Evolutionary conservation across 2,329 filamentous ascomycete genomes (phyloP).

Genomic region (Juglanconis oblonga): DNA sequence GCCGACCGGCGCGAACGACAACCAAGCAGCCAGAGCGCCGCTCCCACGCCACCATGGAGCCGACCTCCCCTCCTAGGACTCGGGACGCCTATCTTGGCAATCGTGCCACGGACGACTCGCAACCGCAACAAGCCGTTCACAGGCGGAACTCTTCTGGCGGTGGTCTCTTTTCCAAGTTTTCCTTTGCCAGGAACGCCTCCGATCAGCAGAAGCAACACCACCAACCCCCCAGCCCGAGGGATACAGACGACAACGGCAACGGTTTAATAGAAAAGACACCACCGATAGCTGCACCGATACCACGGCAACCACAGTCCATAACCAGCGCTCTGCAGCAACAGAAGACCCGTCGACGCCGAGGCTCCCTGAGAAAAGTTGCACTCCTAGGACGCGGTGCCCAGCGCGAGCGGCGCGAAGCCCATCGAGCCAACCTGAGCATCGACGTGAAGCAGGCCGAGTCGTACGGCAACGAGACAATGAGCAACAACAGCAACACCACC

Average conservation of each 20-base stretch:
- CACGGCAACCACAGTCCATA: conserved; percentile 31
- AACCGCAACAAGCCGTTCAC: conserved; percentile 7
- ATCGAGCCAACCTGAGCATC: conserved; percentile 38
- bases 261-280: neutral
- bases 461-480: conserved; percentile 13
- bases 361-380: conserved; percentile 83
- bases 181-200: conserved; percentile 55
- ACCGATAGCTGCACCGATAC: conserved; percentile 24
- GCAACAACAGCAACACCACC: conserved; percentile 4
- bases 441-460: conserved; percentile 34
- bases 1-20: conserved; percentile 16
- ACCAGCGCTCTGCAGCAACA: conserved; percentile 43
- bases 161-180: conserved; percentile 65
- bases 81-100: conserved; percentile 9
- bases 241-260: conserved; percentile 2
- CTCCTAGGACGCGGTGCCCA: conserved; percentile 72
- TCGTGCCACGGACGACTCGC: neutral
- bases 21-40: neutral
- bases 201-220: conserved; percentile 26
- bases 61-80: neutral
- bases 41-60: conserved; percentile 15
- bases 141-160: conserved; percentile 47
- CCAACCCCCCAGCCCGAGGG: conserved; percentile 19
- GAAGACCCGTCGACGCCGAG: conserved; percentile 68
- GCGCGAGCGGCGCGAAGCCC: conserved; percentile 53